phyloP scores from a whole-genome alignment of 1,284 basidiomycete species.

The Apiotrichum domesticum region DNA sequence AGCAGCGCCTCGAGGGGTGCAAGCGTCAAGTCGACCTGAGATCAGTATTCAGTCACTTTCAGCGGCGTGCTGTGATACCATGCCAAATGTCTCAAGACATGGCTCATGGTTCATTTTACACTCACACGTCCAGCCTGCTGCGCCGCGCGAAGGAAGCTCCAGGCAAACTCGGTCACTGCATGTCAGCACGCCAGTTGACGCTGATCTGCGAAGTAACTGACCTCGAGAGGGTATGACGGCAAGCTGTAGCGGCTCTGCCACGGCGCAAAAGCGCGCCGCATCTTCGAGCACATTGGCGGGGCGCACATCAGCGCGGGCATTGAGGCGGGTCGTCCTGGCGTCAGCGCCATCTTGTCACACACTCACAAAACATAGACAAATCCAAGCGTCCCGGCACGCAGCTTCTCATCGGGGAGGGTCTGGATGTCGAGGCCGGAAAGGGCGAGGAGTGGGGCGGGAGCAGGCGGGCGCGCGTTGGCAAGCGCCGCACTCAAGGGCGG shows the following conservation, averaged over 20 bases:
- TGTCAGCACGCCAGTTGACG: background rate
- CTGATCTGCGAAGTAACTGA: background rate
- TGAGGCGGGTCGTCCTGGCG: conserved; percentile 7
- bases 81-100: background rate
- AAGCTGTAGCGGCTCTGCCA: conserved; percentile 16
- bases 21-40: conserved; percentile 7
- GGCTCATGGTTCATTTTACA: background rate
- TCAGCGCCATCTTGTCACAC: background rate
- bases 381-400: conserved; percentile 20
- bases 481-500: background rate
- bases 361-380: conserved; percentile 35
- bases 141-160: conserved; percentile 28
- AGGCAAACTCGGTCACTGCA: conserved; percentile 28
- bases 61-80: no score
- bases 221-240: conserved; percentile 2
- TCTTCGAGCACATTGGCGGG: conserved; percentile 9
- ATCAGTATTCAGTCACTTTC: background rate
- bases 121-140: conserved; percentile 25
- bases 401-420: conserved; percentile 9
- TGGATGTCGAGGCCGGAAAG: conserved; percentile 15
- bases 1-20: conserved; percentile 21
- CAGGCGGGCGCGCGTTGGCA: background rate
- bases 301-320: background rate
- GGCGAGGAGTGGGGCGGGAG: background rate
- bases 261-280: conserved; percentile 10